Evolutionary conservation across 2,329 filamentous ascomycete species (phyloP), one percentile per base, ranked within the genome.

Genomic region (Pseudogymnoascus verrucosus): DNA sequence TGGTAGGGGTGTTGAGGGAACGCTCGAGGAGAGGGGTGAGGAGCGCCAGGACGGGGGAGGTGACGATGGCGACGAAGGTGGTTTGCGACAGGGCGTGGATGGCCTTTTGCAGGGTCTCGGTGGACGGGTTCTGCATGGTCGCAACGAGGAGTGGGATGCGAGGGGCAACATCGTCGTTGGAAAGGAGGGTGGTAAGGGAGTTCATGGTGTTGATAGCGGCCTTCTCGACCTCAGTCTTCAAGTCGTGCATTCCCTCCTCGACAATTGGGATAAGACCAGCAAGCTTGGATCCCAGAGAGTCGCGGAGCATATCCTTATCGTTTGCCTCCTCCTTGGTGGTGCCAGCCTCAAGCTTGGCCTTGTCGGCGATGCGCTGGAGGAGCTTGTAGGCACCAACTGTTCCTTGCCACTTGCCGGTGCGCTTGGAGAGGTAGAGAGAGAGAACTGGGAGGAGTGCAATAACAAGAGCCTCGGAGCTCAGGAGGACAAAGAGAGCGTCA

Each of bases 21-120:
- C 95, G 89, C 79, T 98, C 95, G 28, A 99, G 86, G 69, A 98
- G 89, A 54, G 95, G 95, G 1, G 95, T 99, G 63, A 99, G 84
- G 63, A 99, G 86, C 16, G 95, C 95, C 64, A 99, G 85, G 4
- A 98, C 93, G 8, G 95, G 95, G 7, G 93, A 97, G 11, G 92
- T 97, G 70, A 99, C 95, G 68, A 96, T 84, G 63, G 95, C 93
- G 62, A 99, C 95, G 70, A 99, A 99, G n/a, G 95, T 99, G 10
- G 95, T 99, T 79, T 96, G 91, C 3, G 93, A 97, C 54, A 99
- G 82, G 54, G 93, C 95, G 74, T 97, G 95, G 68, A 99, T 98
- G 34, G 95, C 93, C 80, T 97, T 97, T 75, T 96, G 91, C 63
- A 96, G 83, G 28, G 89, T 91, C 76, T 96, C 87, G 12, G 90